phyloP scores from a whole-genome alignment of 2,329 filamentous ascomycete genomes.

The Diatrype stigma region DNA sequence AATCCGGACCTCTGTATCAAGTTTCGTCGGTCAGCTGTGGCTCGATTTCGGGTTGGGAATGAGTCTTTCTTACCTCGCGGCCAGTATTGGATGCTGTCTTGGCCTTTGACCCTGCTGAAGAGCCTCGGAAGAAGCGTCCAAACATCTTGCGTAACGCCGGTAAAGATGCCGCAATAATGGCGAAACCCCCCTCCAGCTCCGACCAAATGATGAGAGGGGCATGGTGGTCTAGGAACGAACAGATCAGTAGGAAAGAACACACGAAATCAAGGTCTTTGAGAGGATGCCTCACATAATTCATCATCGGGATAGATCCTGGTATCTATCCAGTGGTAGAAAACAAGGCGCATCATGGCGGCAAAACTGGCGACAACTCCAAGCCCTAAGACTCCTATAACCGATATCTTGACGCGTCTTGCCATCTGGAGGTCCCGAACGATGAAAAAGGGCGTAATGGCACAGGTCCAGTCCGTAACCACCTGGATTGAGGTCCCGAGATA shows the following conservation, averaged over 20 bases:
- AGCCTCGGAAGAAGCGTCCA: not conserved
- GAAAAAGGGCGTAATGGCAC: conserved; percentile 10
- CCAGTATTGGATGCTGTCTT: not conserved
- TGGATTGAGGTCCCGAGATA: conserved; percentile 7
- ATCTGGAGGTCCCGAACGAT: conserved; percentile 12
- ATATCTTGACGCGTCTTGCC: conserved; percentile 6
- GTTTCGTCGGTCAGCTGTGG: too few relatives aligned
- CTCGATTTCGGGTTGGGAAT: too few relatives aligned
- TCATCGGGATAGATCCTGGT: not conserved
- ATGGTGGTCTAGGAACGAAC: not conserved
- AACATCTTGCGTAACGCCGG: not conserved
- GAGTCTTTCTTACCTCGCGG: not conserved
- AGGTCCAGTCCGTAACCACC: conserved; percentile 11
- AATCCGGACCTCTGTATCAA: not conserved
- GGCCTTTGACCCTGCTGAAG: not conserved
- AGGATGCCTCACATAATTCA: not conserved
- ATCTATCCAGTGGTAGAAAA: not conserved
- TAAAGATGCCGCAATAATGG: not conserved
- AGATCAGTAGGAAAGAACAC: not conserved
- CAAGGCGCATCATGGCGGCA: not conserved
- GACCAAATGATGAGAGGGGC: not conserved
- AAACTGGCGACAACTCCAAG: conserved; percentile 1
- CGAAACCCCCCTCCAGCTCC: not conserved
- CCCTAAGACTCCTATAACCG: conserved; percentile 8
- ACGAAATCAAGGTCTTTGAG: not conserved